A percentile compares a stretch with the other conserved stretches of the same genome.
These are phyloP conservation scores for Cladosporium sp. DNA, from an alignment of 2,329 filamentous ascomycete species.

Conservation along the genomic window DNA sequence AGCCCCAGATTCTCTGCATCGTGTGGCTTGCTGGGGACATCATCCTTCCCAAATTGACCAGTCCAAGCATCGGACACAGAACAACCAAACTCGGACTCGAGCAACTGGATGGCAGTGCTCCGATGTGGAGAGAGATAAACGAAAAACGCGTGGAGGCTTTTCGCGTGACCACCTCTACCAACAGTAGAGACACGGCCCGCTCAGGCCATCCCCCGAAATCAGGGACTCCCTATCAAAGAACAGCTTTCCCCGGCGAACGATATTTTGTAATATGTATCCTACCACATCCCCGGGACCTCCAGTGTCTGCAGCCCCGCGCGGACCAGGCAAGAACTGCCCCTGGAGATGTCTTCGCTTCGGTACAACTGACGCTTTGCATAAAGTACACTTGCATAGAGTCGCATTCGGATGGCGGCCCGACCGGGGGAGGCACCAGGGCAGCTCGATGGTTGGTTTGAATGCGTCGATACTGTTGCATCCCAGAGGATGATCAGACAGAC, in stretches of 20 bases:
- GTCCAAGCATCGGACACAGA: neutral
- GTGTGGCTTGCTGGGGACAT: constrained; percentile 11
- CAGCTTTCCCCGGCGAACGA: constrained; percentile 17
- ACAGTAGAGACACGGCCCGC: constrained; percentile 3
- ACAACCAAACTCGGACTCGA: constrained; percentile 5
- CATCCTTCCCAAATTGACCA: neutral
- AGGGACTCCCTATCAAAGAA: constrained; percentile 6
- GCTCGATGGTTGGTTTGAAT: constrained; percentile 23
- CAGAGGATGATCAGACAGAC: constrained; percentile 29
- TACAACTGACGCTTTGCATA: constrained; percentile 13
- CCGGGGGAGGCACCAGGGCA: constrained; percentile 29
- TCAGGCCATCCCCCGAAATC: neutral
- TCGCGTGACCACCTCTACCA: constrained; percentile 7
- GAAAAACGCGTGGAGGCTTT: neutral
- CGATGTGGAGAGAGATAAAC: neutral
- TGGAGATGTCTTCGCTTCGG: neutral
- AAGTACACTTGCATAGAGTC: constrained; percentile 23
- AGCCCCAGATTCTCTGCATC: constrained; percentile 13
- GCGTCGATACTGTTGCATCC: constrained; percentile 23
- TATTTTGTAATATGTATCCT: constrained; percentile 28
- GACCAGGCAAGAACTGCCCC: constrained; percentile 7
- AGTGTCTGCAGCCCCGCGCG: constrained; percentile 8
- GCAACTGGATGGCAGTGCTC: neutral
- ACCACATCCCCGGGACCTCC: constrained; percentile 11
- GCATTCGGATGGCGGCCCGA: constrained; percentile 28